Evolutionary conservation across 2,329 filamentous ascomycete genomes (phyloP).

Genomic region (Aspergillus latus): DNA sequence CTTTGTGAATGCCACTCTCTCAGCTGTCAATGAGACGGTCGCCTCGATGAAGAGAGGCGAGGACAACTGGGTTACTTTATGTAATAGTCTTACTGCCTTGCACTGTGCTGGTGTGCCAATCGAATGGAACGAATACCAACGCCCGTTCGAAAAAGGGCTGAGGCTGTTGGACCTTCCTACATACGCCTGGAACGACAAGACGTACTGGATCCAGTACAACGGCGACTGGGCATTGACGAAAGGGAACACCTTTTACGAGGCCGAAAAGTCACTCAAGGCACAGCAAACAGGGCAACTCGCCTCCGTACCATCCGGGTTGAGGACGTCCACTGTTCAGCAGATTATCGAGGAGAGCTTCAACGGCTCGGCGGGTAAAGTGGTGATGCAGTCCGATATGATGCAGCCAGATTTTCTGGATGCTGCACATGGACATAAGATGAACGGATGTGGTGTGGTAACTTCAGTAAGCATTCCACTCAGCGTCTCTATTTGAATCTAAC

Average conservation of each 20-base stretch:
- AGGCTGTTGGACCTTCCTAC: constrained; percentile 62
- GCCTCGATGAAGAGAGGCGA: constrained; percentile 64
- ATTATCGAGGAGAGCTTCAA: constrained; percentile 36
- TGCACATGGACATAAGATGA: constrained; percentile 48
- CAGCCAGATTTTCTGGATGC: constrained; percentile 41
- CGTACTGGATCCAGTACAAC: constrained; percentile 70
- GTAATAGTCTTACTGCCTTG: constrained; percentile 57
- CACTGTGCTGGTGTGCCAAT: constrained; percentile 63
- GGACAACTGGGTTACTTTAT: constrained; percentile 63
- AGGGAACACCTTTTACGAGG: constrained; percentile 46
- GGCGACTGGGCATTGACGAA: constrained; percentile 73
- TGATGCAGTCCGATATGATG: constrained; percentile 44
- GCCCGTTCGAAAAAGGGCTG: constrained; percentile 58
- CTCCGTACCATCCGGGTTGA: background rate
- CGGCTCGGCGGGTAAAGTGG: constrained; percentile 29
- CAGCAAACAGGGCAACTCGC: background rate
- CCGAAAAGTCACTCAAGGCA: background rate
- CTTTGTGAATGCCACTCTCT: constrained; percentile 67
- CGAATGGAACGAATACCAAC: constrained; percentile 70
- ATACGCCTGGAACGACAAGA: constrained; percentile 70
- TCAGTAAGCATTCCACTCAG: constrained; percentile 38
- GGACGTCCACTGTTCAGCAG: constrained; percentile 25
- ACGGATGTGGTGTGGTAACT: constrained; percentile 44
- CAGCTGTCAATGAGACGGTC: constrained; percentile 54
- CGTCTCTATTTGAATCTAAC: background rate